Evolutionary conservation across 2,329 filamentous ascomycete species (phyloP), one percentile per base, ranked within the genome.

Genomic region (Colletotrichum plurivorum): DNA sequence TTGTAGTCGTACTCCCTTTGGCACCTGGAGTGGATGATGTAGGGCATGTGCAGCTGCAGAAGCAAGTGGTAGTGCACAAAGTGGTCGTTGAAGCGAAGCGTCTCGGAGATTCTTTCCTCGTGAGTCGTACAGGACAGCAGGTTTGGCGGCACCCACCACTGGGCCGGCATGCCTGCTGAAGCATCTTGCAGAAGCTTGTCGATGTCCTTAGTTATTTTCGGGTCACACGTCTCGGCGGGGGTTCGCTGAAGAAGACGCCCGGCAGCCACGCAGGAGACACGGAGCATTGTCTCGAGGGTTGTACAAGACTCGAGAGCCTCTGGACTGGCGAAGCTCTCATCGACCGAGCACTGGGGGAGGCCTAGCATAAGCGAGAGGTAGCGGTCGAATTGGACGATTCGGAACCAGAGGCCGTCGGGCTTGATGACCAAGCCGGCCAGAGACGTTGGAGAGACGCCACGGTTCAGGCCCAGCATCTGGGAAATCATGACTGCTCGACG

Each of bases 401-500:
- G 78, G 39, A 78, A 79, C 81, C 82, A 84, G 22, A 83, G 46
- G 6, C 61, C 61, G 1, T 59, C 57, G 0, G 70, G 52, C 13
- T 70, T 60, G 9, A 70, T 69, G 41, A 52, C 20, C 41, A 68
- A 56, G n/a, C 36, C 43, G 5, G 36, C 18, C 15, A 65, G 9
- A 0, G 55, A 66, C 15, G n/a, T 3, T 2, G 54, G 55, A 18
- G 15, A 13, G 22, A 51, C 25, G 6, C 61, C 54, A 10, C 66
- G 71, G 36, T 80, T 71, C 1, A 84, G 63, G 1, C 81, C 82
- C 58, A 84, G 73, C 69, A 84, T 74, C 65, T 85, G 84, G 0
- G 82, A 83, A 10, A 85, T 78, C 7, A 76, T 79, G 63, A 87
- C 76, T 1, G 82, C 84, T 22, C 84, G 79, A 3, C 86, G 81